Evolutionary conservation across 495 filamentous ascomycete genomes (phyloP).

Genomic region (Lepraria neglecta): DNA sequence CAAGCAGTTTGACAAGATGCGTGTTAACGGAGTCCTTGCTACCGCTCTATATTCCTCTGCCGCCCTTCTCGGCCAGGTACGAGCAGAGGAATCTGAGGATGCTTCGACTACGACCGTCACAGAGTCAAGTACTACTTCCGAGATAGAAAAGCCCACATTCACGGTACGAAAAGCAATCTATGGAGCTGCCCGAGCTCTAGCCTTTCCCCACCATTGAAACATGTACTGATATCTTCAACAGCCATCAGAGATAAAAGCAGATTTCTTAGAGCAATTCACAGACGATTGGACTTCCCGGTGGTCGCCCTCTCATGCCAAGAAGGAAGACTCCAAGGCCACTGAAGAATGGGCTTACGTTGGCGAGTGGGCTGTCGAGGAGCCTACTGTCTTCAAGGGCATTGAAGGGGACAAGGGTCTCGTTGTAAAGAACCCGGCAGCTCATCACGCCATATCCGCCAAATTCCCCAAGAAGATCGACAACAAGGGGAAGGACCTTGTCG

Average conservation of each 20-base stretch:
- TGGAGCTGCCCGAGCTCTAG: neutral
- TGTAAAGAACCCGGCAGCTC: slow-evolving; percentile 91
- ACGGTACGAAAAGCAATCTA: slow-evolving; percentile 56
- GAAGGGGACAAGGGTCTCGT: slow-evolving; percentile 95
- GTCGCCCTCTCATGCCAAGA: slow-evolving; percentile 93
- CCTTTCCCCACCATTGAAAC: neutral
- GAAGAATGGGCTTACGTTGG: slow-evolving; percentile 99
- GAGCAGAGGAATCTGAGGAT: slow-evolving; percentile 59
- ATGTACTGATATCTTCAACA: slow-evolving; percentile 1
- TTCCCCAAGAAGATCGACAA: slow-evolving; percentile 95
- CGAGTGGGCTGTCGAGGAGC: slow-evolving; percentile 96
- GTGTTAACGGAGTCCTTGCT: slow-evolving; percentile 65
- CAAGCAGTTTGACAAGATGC: slow-evolving; percentile 53
- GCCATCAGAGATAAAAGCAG: slow-evolving; percentile 68
- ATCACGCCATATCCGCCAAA: slow-evolving; percentile 99
- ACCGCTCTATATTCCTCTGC: slow-evolving; percentile 60
- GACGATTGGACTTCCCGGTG: slow-evolving; percentile 88
- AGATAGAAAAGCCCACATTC: slow-evolving; percentile 70
- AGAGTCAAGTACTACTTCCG: slow-evolving; percentile 51
- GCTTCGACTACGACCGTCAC: slow-evolving; percentile 29
- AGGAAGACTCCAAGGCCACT: slow-evolving; percentile 75
- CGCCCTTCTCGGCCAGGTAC: slow-evolving; percentile 62
- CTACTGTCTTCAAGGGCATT: slow-evolving; percentile 83
- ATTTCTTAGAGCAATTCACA: slow-evolving; percentile 98
- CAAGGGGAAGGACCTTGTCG: slow-evolving; percentile 92